Percentiles rank a stretch among this genome's conserved stretches.
phyloP scores from a whole-genome alignment of 164 flowering plant genomes.

The Stephania yunnanensis region DNA sequence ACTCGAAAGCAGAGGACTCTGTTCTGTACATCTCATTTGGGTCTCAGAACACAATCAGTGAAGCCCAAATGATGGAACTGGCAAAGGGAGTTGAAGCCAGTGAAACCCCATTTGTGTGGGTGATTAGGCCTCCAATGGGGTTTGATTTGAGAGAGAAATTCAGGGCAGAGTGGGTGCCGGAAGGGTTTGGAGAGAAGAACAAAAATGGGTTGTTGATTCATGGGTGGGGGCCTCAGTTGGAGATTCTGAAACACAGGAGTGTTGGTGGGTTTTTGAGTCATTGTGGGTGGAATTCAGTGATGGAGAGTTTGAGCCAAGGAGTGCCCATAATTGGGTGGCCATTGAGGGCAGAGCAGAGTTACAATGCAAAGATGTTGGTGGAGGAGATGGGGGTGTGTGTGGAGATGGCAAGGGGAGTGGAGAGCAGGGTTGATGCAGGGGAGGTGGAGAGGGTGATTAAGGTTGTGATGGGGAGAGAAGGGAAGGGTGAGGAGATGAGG shows the following conservation, averaged over 20 bases:
- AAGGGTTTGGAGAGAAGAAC: background rate
- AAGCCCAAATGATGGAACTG: slow-evolving; percentile 1
- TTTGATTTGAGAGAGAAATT: background rate
- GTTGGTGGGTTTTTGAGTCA: slow-evolving; percentile 1
- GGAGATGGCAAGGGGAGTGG: slow-evolving; percentile 1
- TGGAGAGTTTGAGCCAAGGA: slow-evolving; percentile 4
- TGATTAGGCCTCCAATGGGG: background rate
- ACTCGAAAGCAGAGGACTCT: background rate
- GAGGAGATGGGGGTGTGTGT: slow-evolving; percentile 1
- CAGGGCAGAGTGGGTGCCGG: slow-evolving; percentile 1
- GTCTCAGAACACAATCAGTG: slow-evolving; percentile 2
- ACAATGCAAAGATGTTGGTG: slow-evolving; percentile 2
- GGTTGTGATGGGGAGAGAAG: background rate
- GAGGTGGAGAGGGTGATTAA: background rate
- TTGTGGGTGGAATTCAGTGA: slow-evolving; percentile 3
- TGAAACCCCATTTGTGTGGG: background rate
- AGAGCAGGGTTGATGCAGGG: background rate
- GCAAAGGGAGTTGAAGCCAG: background rate
- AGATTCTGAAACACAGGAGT: background rate
- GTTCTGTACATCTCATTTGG: slow-evolving; percentile 7
- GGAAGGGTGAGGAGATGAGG: slow-evolving; percentile 1
- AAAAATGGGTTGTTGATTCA: background rate
- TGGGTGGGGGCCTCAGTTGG: slow-evolving; percentile 1
- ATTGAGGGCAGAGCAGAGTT: background rate
- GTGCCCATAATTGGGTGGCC: slow-evolving; percentile 3